phyloP scores from a whole-genome alignment of 1,284 basidiomycete species.

The Moesziomyces antarcticus region DNA sequence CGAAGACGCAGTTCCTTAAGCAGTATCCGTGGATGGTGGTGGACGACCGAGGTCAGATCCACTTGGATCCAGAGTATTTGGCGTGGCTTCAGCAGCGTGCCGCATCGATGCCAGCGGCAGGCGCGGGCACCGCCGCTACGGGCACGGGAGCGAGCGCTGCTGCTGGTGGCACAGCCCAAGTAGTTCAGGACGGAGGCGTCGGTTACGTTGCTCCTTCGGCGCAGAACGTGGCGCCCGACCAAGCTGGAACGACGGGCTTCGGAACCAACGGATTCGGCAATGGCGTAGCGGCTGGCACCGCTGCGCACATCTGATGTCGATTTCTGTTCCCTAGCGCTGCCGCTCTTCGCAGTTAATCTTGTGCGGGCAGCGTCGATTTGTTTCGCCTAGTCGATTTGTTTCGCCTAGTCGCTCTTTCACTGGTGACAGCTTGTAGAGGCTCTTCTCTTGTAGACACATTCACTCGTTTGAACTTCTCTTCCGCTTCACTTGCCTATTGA shows the following conservation, averaged over 20 bases:
- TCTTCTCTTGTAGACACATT: no score
- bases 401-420: no score
- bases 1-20: conserved; percentile 27
- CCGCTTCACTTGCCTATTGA: conserved; percentile 31
- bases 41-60: conserved; percentile 24
- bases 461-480: no score
- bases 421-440: no score
- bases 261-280: conserved; percentile 18
- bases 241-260: conserved; percentile 7
- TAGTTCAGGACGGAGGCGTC: conserved; percentile 18
- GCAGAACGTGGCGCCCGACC: conserved; percentile 8
- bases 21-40: conserved; percentile 44
- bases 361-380: no score
- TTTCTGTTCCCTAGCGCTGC: background rate
- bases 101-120: background rate
- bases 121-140: background rate
- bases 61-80: conserved; percentile 21
- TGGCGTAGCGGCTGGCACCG: conserved; percentile 20
- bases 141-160: background rate
- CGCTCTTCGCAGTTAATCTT: no score
- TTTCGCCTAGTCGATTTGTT: no score
- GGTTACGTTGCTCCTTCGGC: conserved; percentile 18
- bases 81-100: conserved; percentile 26
- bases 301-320: conserved; percentile 16
- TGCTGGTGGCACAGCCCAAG: background rate